phyloP scores from a whole-genome alignment of 2,329 filamentous ascomycete genomes.

The Aspergillus sp. region DNA sequence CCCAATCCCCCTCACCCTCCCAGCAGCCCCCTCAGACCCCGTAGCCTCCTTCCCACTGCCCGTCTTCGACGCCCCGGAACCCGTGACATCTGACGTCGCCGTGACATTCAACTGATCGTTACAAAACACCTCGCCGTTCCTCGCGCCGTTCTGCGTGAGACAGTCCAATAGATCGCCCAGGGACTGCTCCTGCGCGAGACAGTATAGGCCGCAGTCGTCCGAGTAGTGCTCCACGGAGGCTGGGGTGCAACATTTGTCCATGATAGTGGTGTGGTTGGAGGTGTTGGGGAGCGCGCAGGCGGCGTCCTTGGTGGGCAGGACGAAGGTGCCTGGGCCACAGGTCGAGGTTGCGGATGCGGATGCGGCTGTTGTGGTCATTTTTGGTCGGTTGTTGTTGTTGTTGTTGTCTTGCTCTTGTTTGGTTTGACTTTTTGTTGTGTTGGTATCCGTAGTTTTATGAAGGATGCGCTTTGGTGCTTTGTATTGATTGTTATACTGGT shows the following conservation, averaged over 20 bases:
- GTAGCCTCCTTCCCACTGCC: constrained; percentile 2
- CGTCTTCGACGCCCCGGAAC: background rate
- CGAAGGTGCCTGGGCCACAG: constrained; percentile 28
- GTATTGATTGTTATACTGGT: no score
- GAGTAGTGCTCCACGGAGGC: constrained; percentile 41
- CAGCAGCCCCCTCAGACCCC: no score
- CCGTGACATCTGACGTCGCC: constrained; percentile 25
- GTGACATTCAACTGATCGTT: constrained; percentile 30
- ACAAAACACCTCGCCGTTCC: constrained; percentile 39
- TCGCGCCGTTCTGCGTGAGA: constrained; percentile 33
- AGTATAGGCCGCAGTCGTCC: constrained; percentile 45
- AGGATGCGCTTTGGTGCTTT: background rate
- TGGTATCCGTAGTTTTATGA: background rate
- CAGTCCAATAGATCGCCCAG: constrained; percentile 32
- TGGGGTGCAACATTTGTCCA: constrained; percentile 40
- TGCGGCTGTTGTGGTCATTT: constrained; percentile 17
- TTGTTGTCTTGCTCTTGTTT: no score
- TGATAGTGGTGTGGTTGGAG: constrained; percentile 37
- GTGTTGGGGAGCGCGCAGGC: constrained; percentile 39
- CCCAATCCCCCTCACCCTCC: no score
- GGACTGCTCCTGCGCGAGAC: constrained; percentile 36
- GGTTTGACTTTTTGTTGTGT: background rate
- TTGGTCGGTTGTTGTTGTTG: no score
- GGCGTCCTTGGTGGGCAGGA: constrained; percentile 38
- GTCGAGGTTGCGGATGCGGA: constrained; percentile 11